A percentile compares a stretch with the other conserved stretches of the same genome.
Conservation (phyloP, 345 rosid genomes). For the Psidium friedrichsthalianum region DNA sequence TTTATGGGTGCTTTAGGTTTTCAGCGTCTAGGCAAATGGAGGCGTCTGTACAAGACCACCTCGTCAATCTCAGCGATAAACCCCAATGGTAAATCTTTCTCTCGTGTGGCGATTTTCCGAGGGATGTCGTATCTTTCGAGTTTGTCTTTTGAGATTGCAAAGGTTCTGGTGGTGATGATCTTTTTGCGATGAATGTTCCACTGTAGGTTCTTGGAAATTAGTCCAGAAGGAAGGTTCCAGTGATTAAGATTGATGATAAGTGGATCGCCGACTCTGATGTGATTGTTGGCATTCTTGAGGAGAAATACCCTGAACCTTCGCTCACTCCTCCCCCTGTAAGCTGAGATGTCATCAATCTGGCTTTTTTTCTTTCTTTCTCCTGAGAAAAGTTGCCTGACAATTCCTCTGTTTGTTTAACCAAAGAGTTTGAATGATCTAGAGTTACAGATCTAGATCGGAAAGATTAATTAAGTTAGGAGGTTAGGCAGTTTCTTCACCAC, state of each 20-base stretch:
- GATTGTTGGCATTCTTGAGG: conserved; percentile 65
- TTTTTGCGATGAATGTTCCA: background rate
- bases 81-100: conserved; percentile 54
- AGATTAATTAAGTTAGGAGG: background rate
- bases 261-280: conserved; percentile 90
- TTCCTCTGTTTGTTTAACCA: background rate
- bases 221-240: conserved; percentile 83
- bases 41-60: conserved; percentile 26
- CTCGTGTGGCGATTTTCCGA: background rate
- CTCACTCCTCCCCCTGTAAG: conserved; percentile 42
- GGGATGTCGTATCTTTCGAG: background rate
- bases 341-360: background rate
- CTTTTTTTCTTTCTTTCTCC: background rate
- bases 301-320: conserved; percentile 73
- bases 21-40: conserved; percentile 62
- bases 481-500: background rate
- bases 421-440: background rate
- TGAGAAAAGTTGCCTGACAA: background rate
- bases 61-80: conserved; percentile 49
- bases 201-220: conserved; percentile 68
- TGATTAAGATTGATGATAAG: conserved; percentile 58
- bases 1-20: conserved; percentile 35
- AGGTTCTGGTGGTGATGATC: background rate
- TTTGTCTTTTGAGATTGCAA: background rate
- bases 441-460: background rate